These are phyloP conservation scores for Cardiospermum halicacabum DNA, from an alignment of 345 rosid genomes.

Conservation along the genomic window DNA sequence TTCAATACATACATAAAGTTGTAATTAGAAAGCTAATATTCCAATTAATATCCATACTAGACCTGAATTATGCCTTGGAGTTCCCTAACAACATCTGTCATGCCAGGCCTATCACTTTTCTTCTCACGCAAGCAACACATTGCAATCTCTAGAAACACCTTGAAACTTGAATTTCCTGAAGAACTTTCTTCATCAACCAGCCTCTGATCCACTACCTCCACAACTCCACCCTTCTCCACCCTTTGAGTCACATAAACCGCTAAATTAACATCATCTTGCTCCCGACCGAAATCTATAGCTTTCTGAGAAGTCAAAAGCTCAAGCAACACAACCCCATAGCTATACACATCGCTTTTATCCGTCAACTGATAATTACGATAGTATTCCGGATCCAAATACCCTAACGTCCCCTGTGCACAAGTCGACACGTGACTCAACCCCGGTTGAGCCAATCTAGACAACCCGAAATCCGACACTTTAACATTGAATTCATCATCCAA, in stretches of 20 bases:
- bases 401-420: slow-evolving; percentile 62
- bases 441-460: slow-evolving; percentile 51
- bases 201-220: slow-evolving; percentile 40
- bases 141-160: slow-evolving; percentile 39
- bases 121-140: slow-evolving; percentile 43
- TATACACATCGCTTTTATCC: slow-evolving; percentile 60
- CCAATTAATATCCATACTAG: not conserved
- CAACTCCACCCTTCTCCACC: slow-evolving; percentile 27
- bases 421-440: slow-evolving; percentile 65
- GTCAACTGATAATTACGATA: slow-evolving; percentile 54
- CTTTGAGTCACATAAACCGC: slow-evolving; percentile 38
- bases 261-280: slow-evolving; percentile 43
- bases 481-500: slow-evolving; percentile 38
- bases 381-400: slow-evolving; percentile 63
- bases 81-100: slow-evolving; percentile 46
- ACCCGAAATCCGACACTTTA: slow-evolving; percentile 58
- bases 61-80: slow-evolving; percentile 36
- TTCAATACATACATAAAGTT: not conserved
- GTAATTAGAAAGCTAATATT: not conserved
- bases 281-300: slow-evolving; percentile 49
- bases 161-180: slow-evolving; percentile 23
- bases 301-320: slow-evolving; percentile 54
- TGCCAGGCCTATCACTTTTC: slow-evolving; percentile 45
- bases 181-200: slow-evolving; percentile 28
- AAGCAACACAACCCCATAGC: slow-evolving; percentile 50